Evolutionary conservation across 257 asterid genomes (phyloP).

Genomic region (Asclepias syriaca): DNA sequence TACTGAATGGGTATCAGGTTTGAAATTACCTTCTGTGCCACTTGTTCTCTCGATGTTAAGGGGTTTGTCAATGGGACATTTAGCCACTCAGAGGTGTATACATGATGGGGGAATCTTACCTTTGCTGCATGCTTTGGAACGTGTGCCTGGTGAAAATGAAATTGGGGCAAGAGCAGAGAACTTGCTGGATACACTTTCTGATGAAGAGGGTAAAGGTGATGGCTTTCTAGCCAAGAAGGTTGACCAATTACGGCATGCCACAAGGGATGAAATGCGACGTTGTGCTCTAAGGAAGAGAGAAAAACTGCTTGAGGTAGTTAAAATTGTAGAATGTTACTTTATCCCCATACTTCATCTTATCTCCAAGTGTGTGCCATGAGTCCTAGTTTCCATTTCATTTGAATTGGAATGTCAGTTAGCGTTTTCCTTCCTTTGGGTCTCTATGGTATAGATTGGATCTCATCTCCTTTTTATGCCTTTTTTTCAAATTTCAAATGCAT

Average conservation of each 20-base stretch:
- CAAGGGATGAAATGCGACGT: slow-evolving; percentile 95
- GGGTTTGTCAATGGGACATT: slow-evolving; percentile 93
- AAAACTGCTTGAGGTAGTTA: slow-evolving; percentile 79
- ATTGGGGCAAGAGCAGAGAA: slow-evolving; percentile 98
- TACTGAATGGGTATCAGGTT: slow-evolving; percentile 64
- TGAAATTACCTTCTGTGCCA: slow-evolving; percentile 85
- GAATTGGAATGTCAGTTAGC: neutral
- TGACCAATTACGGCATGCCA: slow-evolving; percentile 75
- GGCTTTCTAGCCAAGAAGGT: slow-evolving; percentile 82
- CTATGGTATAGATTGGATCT: neutral
- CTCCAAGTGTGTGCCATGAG: too few relatives aligned
- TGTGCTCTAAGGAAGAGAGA: slow-evolving; percentile 81
- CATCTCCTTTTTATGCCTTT: neutral
- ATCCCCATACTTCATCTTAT: neutral
- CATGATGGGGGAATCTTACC: slow-evolving; percentile 82
- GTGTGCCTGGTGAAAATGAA: slow-evolving; percentile 94
- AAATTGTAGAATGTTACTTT: slow-evolving; percentile 4
- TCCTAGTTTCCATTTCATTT: neutral
- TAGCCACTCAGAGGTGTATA: slow-evolving; percentile 79
- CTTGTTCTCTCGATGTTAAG: slow-evolving; percentile 90
- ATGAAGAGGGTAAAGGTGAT: slow-evolving; percentile 73
- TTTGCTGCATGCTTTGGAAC: slow-evolving; percentile 92
- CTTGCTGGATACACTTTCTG: slow-evolving; percentile 91
- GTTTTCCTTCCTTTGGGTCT: neutral
- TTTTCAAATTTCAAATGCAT: neutral